phyloP scores from a whole-genome alignment of 345 rosid genomes.

The Lepidium didymum region DNA sequence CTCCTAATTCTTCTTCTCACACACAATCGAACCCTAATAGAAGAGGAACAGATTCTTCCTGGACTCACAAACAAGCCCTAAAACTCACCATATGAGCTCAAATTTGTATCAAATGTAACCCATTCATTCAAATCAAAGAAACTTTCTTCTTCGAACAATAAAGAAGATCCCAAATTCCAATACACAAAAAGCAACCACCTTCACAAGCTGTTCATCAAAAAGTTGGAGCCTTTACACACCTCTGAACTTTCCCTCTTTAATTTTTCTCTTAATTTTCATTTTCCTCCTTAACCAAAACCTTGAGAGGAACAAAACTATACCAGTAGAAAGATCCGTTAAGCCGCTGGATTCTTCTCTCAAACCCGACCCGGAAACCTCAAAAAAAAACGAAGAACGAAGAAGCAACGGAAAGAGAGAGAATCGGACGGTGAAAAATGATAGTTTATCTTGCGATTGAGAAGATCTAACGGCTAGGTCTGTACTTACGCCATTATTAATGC shows the following conservation, averaged over 20 bases:
- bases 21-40: neutral
- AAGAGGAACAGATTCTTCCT: conserved; percentile 8
- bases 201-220: conserved; percentile 7
- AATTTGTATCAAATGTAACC: conserved; percentile 22
- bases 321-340: neutral
- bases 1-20: neutral
- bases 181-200: neutral
- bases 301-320: neutral
- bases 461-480: conserved; percentile 27
- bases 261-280: neutral
- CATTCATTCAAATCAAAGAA: neutral
- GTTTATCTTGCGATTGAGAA: neutral
- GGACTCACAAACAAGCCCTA: conserved; percentile 16
- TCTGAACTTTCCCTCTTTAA: neutral
- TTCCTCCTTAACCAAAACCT: conserved; percentile 13
- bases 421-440: conserved; percentile 18
- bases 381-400: neutral
- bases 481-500: conserved; percentile 27
- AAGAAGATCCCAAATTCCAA: conserved; percentile 1
- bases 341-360: neutral
- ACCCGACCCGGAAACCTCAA: conserved; percentile 20
- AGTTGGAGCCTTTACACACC: conserved; percentile 11
- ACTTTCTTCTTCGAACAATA: neutral
- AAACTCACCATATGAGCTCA: conserved; percentile 17
- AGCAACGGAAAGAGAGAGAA: neutral